phyloP scores from a whole-genome alignment of 495 filamentous ascomycete species.

The Daldinia caldariorum region DNA sequence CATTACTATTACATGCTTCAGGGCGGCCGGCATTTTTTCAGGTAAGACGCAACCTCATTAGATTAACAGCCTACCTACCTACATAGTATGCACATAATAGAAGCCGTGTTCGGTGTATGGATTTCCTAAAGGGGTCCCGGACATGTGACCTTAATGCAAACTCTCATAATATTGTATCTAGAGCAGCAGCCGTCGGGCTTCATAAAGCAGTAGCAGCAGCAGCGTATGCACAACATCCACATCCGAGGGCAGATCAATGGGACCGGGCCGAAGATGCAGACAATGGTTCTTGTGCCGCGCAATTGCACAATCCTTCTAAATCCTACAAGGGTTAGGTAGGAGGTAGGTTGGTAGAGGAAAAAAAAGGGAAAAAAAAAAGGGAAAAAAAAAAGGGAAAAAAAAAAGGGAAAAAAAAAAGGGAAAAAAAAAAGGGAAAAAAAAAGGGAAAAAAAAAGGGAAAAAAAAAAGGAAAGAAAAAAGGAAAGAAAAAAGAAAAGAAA shows the following conservation, averaged over 20 bases:
- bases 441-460: background rate
- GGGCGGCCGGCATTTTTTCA: conserved; percentile 33
- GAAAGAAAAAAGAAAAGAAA: conserved; percentile 2
- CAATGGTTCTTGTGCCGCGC: conserved; percentile 36
- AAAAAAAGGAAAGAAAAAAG: too few species aligned
- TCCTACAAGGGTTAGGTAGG: conserved; percentile 14
- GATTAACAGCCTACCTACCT: conserved; percentile 23
- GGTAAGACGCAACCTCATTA: conserved; percentile 30
- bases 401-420: conserved; percentile 7
- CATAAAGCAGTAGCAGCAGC: conserved; percentile 7
- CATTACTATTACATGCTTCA: conserved; percentile 35
- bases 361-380: background rate
- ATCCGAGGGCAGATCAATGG: conserved; percentile 40
- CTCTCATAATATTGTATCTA: background rate
- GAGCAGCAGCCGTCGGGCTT: conserved; percentile 23
- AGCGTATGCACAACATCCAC: conserved; percentile 42
- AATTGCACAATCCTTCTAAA: conserved; percentile 38
- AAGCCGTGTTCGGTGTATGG: conserved; percentile 18
- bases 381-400: conserved; percentile 2
- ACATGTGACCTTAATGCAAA: conserved; percentile 27
- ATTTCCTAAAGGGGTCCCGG: conserved; percentile 7
- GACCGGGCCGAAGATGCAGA: conserved; percentile 43
- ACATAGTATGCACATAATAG: too few species aligned
- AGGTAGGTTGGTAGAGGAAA: background rate
- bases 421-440: conserved; percentile 4